These are phyloP conservation scores for Sporopachydermia lactativora DNA, from an alignment of 805 yeast species.

Conservation along the genomic window DNA sequence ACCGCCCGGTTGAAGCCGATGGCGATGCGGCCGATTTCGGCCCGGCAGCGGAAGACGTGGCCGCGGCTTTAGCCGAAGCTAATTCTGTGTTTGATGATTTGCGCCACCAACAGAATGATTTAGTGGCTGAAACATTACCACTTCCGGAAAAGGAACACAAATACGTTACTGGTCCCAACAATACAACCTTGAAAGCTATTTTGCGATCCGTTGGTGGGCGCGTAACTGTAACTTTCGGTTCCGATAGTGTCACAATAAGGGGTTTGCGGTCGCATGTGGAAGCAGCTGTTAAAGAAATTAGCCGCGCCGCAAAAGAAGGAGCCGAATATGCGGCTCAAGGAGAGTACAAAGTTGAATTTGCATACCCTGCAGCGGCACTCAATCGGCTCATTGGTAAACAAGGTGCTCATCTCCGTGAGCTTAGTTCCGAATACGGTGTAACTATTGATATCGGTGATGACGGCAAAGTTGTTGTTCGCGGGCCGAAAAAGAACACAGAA, in stretches of 20 bases:
- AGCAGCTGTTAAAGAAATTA: slow-evolving; percentile 37
- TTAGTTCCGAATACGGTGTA: slow-evolving; percentile 64
- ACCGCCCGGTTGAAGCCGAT: slow-evolving; percentile 26
- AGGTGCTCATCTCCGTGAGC: slow-evolving; percentile 57
- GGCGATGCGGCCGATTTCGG: slow-evolving; percentile 54
- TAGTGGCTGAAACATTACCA: slow-evolving; percentile 35
- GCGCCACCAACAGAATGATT: slow-evolving; percentile 41
- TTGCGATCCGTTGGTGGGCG: slow-evolving; percentile 23
- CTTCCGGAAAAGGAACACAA: slow-evolving; percentile 44
- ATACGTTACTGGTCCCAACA: slow-evolving; percentile 45
- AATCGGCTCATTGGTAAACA: slow-evolving; percentile 82
- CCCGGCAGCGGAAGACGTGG: slow-evolving; percentile 49
- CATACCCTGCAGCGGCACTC: slow-evolving; percentile 52
- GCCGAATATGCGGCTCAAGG: slow-evolving; percentile 33
- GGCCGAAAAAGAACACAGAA: slow-evolving; percentile 65
- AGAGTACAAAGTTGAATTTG: slow-evolving; percentile 30
- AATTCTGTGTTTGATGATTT: slow-evolving; percentile 40
- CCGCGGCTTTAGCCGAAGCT: slow-evolving; percentile 38
- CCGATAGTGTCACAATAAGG: slow-evolving; percentile 45
- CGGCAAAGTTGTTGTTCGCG: slow-evolving; percentile 48
- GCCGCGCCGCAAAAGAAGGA: slow-evolving; percentile 39
- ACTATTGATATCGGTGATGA: slow-evolving; percentile 58
- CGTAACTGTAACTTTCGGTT: slow-evolving; percentile 21
- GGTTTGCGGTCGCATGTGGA: slow-evolving; percentile 58
- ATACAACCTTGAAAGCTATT: slow-evolving; percentile 37